These are phyloP conservation scores for Starmerella sp. DNA, from an alignment of 805 yeast species.

Conservation along the genomic window DNA sequence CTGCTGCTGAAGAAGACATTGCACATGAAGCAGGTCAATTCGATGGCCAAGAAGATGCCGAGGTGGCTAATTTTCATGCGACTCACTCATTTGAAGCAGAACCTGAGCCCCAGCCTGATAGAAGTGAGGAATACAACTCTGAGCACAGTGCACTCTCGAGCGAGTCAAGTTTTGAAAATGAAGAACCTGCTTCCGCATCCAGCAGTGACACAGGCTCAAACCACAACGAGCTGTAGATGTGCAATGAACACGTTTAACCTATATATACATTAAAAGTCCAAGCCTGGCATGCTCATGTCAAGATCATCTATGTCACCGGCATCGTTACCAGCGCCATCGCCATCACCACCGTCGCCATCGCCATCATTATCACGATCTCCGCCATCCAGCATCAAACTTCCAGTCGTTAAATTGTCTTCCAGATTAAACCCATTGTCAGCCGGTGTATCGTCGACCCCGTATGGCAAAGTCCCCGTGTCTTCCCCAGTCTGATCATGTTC, in stretches of 20 bases:
- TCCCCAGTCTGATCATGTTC: background rate
- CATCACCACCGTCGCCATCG: constrained; percentile 6
- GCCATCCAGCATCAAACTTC: constrained; percentile 16
- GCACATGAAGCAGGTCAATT: no score
- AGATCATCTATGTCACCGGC: constrained; percentile 6
- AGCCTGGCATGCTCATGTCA: background rate
- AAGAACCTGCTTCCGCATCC: no score
- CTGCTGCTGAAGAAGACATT: no score
- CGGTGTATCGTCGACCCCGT: constrained; percentile 4
- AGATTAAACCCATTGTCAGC: constrained; percentile 10
- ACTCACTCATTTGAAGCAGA: no score
- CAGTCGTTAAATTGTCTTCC: constrained; percentile 14
- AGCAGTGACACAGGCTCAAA: no score
- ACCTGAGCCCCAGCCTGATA: no score
- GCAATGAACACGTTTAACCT: background rate
- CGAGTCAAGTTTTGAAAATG: no score
- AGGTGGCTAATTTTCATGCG: no score
- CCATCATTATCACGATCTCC: constrained; percentile 7
- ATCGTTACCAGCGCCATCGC: background rate
- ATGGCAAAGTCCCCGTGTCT: constrained; percentile 7
- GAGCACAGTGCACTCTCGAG: no score
- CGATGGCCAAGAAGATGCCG: no score
- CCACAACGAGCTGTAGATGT: background rate
- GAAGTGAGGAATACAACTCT: no score
- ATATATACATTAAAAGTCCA: constrained; percentile 5